Conservation (phyloP, 192 early-diverging fungal genomes). For the Chytriomyces sp. region DNA sequence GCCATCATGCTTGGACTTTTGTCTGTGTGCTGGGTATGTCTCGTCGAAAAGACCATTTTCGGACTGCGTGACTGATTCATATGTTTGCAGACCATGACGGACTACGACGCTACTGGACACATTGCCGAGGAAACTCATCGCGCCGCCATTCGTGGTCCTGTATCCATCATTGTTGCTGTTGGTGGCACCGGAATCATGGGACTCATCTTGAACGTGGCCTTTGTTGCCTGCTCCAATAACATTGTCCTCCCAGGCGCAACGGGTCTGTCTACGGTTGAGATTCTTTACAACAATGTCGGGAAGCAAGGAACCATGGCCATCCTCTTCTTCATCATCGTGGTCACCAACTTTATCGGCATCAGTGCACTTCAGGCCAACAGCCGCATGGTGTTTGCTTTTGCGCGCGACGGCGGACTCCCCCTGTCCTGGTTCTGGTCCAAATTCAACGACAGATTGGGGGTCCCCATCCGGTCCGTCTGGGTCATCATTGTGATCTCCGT, state of each 20-base stretch:
- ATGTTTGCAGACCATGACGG: slow-evolving; percentile 32
- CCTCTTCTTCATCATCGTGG: slow-evolving; percentile 41
- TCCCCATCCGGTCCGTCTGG: slow-evolving; percentile 53
- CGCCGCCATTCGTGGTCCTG: slow-evolving; percentile 36
- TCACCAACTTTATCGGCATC: slow-evolving; percentile 46
- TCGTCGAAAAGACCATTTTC: too few species aligned
- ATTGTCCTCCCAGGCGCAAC: slow-evolving; percentile 16
- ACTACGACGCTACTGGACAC: slow-evolving; percentile 47
- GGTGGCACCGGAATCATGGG: slow-evolving; percentile 32
- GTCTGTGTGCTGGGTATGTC: slow-evolving; percentile 30
- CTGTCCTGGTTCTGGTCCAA: slow-evolving; percentile 35
- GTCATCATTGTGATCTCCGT: slow-evolving; percentile 38
- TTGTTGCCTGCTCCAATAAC: slow-evolving; percentile 33
- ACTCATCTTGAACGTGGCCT: slow-evolving; percentile 42
- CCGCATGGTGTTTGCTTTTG: slow-evolving; percentile 56
- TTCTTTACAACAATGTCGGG: slow-evolving; percentile 38
- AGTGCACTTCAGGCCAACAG: slow-evolving; percentile 47
- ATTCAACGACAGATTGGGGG: slow-evolving; percentile 41
- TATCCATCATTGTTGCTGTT: slow-evolving; percentile 38
- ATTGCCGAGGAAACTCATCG: slow-evolving; percentile 46
- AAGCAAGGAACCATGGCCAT: slow-evolving; percentile 39
- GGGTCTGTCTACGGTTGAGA: slow-evolving; percentile 37
- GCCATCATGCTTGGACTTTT: slow-evolving; percentile 24
- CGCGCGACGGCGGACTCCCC: slow-evolving; percentile 55
- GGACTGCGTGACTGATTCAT: too few species aligned